Conservation (phyloP, 345 rosid genomes). For the Boechera divaricarpa region DNA sequence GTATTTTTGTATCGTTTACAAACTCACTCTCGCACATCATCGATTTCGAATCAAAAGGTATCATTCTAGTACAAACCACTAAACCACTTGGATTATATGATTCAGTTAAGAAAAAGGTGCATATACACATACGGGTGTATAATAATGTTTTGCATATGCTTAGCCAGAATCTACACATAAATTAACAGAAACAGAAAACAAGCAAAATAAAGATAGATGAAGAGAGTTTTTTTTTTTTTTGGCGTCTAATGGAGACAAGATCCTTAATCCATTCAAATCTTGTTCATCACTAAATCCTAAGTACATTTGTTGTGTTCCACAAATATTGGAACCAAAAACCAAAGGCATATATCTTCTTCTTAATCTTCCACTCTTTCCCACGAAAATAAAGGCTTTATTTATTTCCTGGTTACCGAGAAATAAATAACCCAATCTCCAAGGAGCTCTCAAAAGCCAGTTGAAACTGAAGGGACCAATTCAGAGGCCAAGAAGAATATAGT, state of each 20-base stretch:
- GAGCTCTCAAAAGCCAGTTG: slow-evolving; percentile 39
- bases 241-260: slow-evolving; percentile 57
- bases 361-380: slow-evolving; percentile 20
- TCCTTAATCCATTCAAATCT: slow-evolving; percentile 50
- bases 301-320: slow-evolving; percentile 46
- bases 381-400: slow-evolving; percentile 32
- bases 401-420: slow-evolving; percentile 33
- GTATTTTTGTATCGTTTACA: not conserved
- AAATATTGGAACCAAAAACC: slow-evolving; percentile 50
- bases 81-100: not conserved
- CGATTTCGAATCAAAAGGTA: not conserved
- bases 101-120: not conserved
- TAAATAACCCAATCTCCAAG: slow-evolving; percentile 39
- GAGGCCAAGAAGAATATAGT: slow-evolving; percentile 87
- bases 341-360: slow-evolving; percentile 39
- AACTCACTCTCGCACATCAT: not conserved
- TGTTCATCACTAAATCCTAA: slow-evolving; percentile 41
- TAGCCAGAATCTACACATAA: slow-evolving; percentile 32
- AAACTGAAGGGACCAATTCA: slow-evolving; percentile 45
- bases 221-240: slow-evolving; percentile 5
- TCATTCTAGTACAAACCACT: not conserved
- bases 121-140: slow-evolving; percentile 7
- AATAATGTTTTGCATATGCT: slow-evolving; percentile 26
- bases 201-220: not conserved
- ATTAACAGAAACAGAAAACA: slow-evolving; percentile 10